Percentiles rank a stretch among this genome's conserved stretches.
Evolutionary conservation across 768 basidiomycete genomes (phyloP).

Genomic region (Lactarius pseudohatsudake): DNA sequence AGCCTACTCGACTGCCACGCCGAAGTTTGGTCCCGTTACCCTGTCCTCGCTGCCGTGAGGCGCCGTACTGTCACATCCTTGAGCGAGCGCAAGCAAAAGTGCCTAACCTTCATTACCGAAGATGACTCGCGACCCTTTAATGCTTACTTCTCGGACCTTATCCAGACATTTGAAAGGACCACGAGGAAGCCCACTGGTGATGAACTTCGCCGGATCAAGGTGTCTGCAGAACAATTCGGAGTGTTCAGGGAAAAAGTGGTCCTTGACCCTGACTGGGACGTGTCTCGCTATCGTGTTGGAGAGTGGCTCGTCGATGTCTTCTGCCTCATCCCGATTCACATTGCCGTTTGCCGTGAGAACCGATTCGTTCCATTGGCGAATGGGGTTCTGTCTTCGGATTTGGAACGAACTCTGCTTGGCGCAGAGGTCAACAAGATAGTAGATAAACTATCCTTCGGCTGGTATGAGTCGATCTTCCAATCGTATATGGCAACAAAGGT

Average conservation of each 20-base stretch:
- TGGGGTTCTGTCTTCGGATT: slow-evolving; percentile 48
- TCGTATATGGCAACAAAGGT: slow-evolving; percentile 62
- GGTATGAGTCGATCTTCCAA: slow-evolving; percentile 64
- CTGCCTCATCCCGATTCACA: slow-evolving; percentile 64
- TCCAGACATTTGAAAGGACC: slow-evolving; percentile 46
- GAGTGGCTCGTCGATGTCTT: slow-evolving; percentile 64
- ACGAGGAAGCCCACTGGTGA: slow-evolving; percentile 55
- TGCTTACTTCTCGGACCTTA: slow-evolving; percentile 47
- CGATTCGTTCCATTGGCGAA: slow-evolving; percentile 62
- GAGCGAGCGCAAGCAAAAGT: slow-evolving; percentile 36
- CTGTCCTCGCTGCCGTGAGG: slow-evolving; percentile 16
- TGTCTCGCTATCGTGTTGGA: slow-evolving; percentile 47
- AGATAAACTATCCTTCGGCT: slow-evolving; percentile 55
- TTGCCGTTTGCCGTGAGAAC: slow-evolving; percentile 59
- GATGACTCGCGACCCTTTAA: slow-evolving; percentile 38
- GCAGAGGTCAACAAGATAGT: slow-evolving; percentile 60
- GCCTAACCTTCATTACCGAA: slow-evolving; percentile 47
- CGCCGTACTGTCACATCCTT: slow-evolving; percentile 17
- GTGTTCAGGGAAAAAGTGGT: slow-evolving; percentile 31
- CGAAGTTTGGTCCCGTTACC: slow-evolving; percentile 23
- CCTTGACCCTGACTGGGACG: slow-evolving; percentile 21
- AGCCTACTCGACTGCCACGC: slow-evolving; percentile 22
- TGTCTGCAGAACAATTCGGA: slow-evolving; percentile 37
- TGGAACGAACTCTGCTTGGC: slow-evolving; percentile 55
- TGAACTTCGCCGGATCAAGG: slow-evolving; percentile 40